Conservation (phyloP, 352 stramenopile genomes). For the Phytophthora cactorum region DNA sequence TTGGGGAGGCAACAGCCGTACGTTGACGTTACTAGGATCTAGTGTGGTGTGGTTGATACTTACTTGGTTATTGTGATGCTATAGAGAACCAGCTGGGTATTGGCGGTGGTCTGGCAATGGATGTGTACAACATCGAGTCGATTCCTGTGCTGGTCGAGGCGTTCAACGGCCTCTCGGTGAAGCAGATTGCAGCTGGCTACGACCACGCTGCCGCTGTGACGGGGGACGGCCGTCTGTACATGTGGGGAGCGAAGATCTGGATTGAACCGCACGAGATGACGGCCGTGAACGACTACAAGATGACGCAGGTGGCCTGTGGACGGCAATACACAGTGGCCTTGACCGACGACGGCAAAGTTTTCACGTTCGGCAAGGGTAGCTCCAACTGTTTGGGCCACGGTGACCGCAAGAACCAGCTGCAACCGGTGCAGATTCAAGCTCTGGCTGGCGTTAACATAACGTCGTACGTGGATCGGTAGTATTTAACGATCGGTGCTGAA, state of each 20-base stretch:
- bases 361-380: conserved; percentile 89
- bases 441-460: conserved; percentile 67
- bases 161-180: conserved; percentile 69
- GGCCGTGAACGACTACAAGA: conserved; percentile 68
- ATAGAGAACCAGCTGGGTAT: conserved; percentile 91
- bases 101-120: conserved; percentile 89
- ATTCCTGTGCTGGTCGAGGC: conserved; percentile 88
- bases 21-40: conserved; percentile 24
- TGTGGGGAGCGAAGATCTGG: conserved; percentile 92
- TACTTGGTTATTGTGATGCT: conserved; percentile 11
- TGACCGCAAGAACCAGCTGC: conserved; percentile 89
- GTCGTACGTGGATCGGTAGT: conserved; percentile 49
- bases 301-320: conserved; percentile 86
- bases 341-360: conserved; percentile 76
- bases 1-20: conserved; percentile 94
- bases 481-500: not conserved
- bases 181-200: conserved; percentile 93
- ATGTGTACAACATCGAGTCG: conserved; percentile 95
- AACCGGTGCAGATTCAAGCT: conserved; percentile 81
- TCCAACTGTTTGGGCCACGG: conserved; percentile 90
- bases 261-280: conserved; percentile 93
- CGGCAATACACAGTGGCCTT: conserved; percentile 86
- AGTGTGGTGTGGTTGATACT: not conserved
- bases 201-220: conserved; percentile 91
- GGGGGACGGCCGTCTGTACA: conserved; percentile 77